Evolutionary conservation across 495 filamentous ascomycete species (phyloP), one percentile per base, ranked within the genome.

Genomic region (Penicillium crystallinum): DNA sequence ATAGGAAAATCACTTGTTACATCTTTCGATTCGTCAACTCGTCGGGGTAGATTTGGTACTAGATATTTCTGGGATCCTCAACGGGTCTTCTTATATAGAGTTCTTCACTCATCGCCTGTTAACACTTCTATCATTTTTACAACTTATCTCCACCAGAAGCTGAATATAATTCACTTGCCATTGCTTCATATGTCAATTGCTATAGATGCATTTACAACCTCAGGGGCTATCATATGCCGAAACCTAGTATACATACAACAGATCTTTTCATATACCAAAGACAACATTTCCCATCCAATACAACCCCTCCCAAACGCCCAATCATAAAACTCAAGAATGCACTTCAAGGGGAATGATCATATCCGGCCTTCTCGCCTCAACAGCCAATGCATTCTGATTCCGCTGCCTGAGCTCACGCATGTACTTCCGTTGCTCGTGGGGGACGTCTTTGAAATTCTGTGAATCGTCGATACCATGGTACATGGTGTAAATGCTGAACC

Each of bases 351-450:
- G 59, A 53, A 61, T 41, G 19, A 65, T 56, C 62, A 65, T 52
- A 36, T 67, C 64, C 2, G 62, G 64, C 33, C 62, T 48, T 22
- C 40, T 50, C 8, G 59, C 59, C 8, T 18, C 31, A 27, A 53
- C 14, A 22, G 62, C 64, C 14, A 65, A 18, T 2, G 6, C 9
- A 21, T 67, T 65, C 18, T 63, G n/a, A 23, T 53, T 63, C 10
- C 62, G 59, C 17, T 61, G 57, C 23, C 62, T 63, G 8, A 55
- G 31, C 33, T 65, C 59, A 8, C 59, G 64, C 62, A 67, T 63
- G 44, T 67, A 67, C 51, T 41, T 50, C 15, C 55, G 49, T 46
- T 67, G 64, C 10, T 67, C 56, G 17, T 29, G 36, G 9, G 55
- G 9, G 4, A 59, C 7, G 11, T 67, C 64, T 14, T 46, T 45